phyloP scores from a whole-genome alignment of 768 basidiomycete genomes.

The Daedalea quercina region DNA sequence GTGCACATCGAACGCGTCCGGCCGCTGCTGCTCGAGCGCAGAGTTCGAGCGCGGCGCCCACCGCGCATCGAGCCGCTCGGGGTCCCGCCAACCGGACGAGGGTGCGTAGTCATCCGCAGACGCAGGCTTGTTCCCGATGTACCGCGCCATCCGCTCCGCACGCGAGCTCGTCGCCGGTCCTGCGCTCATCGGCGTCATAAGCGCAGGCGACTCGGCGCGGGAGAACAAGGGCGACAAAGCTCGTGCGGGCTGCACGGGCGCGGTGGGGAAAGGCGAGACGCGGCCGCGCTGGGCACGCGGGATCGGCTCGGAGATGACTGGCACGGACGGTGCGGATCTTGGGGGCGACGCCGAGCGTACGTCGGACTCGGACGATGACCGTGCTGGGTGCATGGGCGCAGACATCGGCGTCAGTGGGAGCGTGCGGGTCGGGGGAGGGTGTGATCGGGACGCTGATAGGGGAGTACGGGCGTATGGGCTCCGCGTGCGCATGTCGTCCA shows the following conservation, averaged over 20 bases:
- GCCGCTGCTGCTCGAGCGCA: constrained; percentile 7
- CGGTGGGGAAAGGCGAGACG: constrained; percentile 13
- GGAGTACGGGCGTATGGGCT: neutral
- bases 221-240: constrained; percentile 37
- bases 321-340: neutral
- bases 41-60: constrained; percentile 21
- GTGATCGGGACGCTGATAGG: neutral
- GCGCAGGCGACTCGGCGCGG: constrained; percentile 17
- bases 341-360: neutral
- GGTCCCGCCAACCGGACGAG: neutral
- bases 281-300: constrained; percentile 12
- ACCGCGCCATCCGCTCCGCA: neutral
- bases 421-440: neutral
- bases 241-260: constrained; percentile 18
- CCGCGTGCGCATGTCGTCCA: constrained; percentile 10
- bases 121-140: neutral
- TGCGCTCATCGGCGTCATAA: constrained; percentile 19
- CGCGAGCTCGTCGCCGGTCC: constrained; percentile 11
- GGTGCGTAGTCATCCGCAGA: constrained; percentile 3
- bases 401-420: neutral
- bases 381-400: constrained; percentile 4
- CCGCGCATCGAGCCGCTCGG: constrained; percentile 10
- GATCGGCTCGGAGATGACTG: constrained; percentile 6
- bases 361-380: constrained; percentile 9
- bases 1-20: neutral